These are phyloP conservation scores for Calonectria leucothoes DNA, from an alignment of 2,329 filamentous ascomycete species.

Conservation along the genomic window DNA sequence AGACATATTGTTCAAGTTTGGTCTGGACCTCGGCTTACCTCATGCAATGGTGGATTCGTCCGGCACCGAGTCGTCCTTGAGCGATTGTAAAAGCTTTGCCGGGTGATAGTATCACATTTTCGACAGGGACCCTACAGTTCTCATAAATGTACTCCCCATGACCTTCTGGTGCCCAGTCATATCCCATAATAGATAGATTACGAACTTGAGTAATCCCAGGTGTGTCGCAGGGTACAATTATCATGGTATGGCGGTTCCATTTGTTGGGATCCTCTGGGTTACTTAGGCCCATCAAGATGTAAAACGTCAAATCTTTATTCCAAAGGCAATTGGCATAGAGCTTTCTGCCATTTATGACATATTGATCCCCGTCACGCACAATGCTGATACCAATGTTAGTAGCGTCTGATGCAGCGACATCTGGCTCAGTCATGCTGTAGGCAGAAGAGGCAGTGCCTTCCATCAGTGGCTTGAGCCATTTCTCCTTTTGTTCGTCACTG, in stretches of 20 bases:
- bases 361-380: slow-evolving; percentile 81
- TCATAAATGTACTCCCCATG: slow-evolving; percentile 89
- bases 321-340: slow-evolving; percentile 96
- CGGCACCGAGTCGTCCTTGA: slow-evolving; percentile 20
- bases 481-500: slow-evolving; percentile 80
- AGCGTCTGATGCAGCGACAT: slow-evolving; percentile 85
- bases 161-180: slow-evolving; percentile 92
- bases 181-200: slow-evolving; percentile 90
- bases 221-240: slow-evolving; percentile 81
- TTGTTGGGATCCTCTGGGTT: slow-evolving; percentile 77
- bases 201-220: slow-evolving; percentile 87
- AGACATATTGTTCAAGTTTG: slow-evolving; percentile 48
- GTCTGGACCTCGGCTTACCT: neutral
- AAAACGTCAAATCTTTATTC: slow-evolving; percentile 87
- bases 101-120: slow-evolving; percentile 21
- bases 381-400: slow-evolving; percentile 88
- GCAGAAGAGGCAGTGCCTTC: slow-evolving; percentile 85
- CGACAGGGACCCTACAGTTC: slow-evolving; percentile 81
- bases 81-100: slow-evolving; percentile 20
- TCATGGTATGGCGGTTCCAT: slow-evolving; percentile 89
- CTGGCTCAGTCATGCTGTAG: slow-evolving; percentile 90
- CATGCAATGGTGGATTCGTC: slow-evolving; percentile 26
- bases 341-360: slow-evolving; percentile 91
- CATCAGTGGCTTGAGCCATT: slow-evolving; percentile 82
- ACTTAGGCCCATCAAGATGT: slow-evolving; percentile 92